Percentiles rank a stretch among this genome's conserved stretches.
Conservation (phyloP, 495 filamentous ascomycete species). For the Xylaria bambusicola region DNA sequence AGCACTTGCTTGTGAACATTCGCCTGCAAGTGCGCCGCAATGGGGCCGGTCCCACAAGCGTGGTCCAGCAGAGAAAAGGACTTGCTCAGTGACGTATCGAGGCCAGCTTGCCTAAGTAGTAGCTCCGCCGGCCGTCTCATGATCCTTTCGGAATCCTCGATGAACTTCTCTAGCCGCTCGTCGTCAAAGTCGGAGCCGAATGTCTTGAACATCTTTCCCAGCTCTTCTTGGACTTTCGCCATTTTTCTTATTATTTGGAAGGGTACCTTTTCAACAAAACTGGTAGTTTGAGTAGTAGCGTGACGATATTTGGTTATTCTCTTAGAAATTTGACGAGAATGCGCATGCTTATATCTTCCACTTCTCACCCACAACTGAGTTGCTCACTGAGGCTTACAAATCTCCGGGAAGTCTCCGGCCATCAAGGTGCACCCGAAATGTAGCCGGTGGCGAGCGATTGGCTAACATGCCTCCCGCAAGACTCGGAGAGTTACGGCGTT, state of each 20-base stretch:
- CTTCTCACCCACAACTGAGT: not conserved
- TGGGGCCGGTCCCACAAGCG: slow-evolving; percentile 45
- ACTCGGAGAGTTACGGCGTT: no score
- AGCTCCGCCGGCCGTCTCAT: slow-evolving; percentile 34
- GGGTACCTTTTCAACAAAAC: not conserved
- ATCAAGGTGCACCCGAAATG: not conserved
- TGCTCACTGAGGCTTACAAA: not conserved
- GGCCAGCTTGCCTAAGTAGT: slow-evolving; percentile 39
- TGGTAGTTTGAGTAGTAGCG: not conserved
- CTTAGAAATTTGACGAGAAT: not conserved
- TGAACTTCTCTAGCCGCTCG: slow-evolving; percentile 27
- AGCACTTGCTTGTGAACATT: slow-evolving; percentile 31
- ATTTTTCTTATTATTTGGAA: slow-evolving; percentile 17
- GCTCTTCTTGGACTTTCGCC: slow-evolving; percentile 26
- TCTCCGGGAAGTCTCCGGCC: slow-evolving; percentile 32
- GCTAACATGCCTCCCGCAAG: not conserved
- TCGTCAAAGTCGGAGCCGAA: slow-evolving; percentile 16
- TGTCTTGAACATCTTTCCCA: slow-evolving; percentile 34
- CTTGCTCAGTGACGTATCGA: slow-evolving; percentile 29
- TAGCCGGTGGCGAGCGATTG: not conserved
- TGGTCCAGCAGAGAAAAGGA: slow-evolving; percentile 43
- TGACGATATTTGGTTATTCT: not conserved
- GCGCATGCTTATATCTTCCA: not conserved
- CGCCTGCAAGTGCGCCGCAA: slow-evolving; percentile 36
- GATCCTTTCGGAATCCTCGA: slow-evolving; percentile 36